Evolutionary conservation across 352 stramenopile genomes (phyloP), one percentile per base, ranked within the genome.

Genomic region (Pythium volutum): DNA sequence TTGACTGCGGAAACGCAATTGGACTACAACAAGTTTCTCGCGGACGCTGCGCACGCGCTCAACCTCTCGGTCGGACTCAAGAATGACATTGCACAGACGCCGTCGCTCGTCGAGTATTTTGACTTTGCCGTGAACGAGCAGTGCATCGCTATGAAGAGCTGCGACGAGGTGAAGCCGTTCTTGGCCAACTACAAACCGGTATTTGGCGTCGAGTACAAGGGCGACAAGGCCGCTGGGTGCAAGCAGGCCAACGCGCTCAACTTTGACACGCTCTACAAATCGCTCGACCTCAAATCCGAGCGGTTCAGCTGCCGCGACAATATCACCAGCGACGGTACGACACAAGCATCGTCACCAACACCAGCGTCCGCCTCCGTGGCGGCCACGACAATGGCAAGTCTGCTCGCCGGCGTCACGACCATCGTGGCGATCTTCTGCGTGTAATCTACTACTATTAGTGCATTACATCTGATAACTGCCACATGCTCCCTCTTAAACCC

Each of bases 51-150:
- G 1, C 77, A 86, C 60, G 31, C 15, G 16, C 59, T 78, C 27
- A 62, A 73, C 41, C 62, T 86, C 29, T 62, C 67, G 4, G 75
- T 89, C 41, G 75, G 75, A 11, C 65, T 87, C 54, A 87, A 89
- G 67, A 89, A 87, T 59, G 67, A 76, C 31, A 45, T 82, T 34
- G 55, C 69, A 51, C 70, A 80, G 52, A 64, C 84, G 33, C 23
- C 59, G 3, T 67, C 71, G 6, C 48, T 86, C 15, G 69, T 83
- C 20, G 53, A 64, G 15, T 33, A 66, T 36, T 85, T 85, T 27
- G 77, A 89, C 65, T 87, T 87, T 47, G 74, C 77, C 8, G 69
- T 87, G 43, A 85, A 83, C 58, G 77, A 89, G 59, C 64, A 79
- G 59, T 87, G 79, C 27, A 71, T 74, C 42, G 46, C 80, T 29